Evolutionary conservation across 352 stramenopile species (phyloP).

Genomic region (Globisporangium emineosum): DNA sequence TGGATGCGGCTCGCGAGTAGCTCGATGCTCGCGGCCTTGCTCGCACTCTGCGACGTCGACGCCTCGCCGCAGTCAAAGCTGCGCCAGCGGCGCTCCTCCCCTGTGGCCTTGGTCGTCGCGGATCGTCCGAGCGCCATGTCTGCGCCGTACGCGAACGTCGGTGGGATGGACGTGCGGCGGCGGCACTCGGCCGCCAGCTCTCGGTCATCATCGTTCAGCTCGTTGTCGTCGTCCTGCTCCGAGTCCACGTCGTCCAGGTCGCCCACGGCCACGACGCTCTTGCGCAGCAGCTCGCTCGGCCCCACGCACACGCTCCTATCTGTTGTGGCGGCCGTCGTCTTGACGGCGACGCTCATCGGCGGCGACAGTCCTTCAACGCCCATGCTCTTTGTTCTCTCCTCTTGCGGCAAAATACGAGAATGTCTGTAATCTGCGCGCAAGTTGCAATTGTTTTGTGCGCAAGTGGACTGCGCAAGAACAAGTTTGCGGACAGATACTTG

Average conservation of each 20-base stretch:
- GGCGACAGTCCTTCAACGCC: slow-evolving; percentile 22
- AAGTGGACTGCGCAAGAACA: not conserved
- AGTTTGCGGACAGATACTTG: not conserved
- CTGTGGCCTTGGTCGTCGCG: slow-evolving; percentile 22
- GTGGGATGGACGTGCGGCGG: slow-evolving; percentile 64
- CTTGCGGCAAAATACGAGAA: slow-evolving; percentile 4
- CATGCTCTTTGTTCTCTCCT: not conserved
- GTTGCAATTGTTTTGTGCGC: not conserved
- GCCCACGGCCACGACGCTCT: slow-evolving; percentile 17
- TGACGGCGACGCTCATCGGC: not conserved
- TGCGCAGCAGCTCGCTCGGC: slow-evolving; percentile 15
- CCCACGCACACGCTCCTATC: not conserved
- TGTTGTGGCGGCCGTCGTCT: not conserved
- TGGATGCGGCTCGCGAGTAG: slow-evolving; percentile 50
- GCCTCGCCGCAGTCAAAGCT: slow-evolving; percentile 48
- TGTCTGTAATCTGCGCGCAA: not conserved
- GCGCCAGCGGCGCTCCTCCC: slow-evolving; percentile 52
- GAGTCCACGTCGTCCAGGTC: slow-evolving; percentile 15
- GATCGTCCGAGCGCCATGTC: slow-evolving; percentile 24
- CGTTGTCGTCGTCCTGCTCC: slow-evolving; percentile 19
- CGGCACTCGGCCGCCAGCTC: slow-evolving; percentile 29
- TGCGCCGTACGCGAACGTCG: slow-evolving; percentile 42
- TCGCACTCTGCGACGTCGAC: slow-evolving; percentile 23
- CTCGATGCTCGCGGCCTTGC: slow-evolving; percentile 27
- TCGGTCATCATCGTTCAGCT: slow-evolving; percentile 22